A percentile compares a stretch with the other conserved stretches of the same genome.
Evolutionary conservation across 2,329 filamentous ascomycete species (phyloP).

Genomic region (Epichloe typhina): DNA sequence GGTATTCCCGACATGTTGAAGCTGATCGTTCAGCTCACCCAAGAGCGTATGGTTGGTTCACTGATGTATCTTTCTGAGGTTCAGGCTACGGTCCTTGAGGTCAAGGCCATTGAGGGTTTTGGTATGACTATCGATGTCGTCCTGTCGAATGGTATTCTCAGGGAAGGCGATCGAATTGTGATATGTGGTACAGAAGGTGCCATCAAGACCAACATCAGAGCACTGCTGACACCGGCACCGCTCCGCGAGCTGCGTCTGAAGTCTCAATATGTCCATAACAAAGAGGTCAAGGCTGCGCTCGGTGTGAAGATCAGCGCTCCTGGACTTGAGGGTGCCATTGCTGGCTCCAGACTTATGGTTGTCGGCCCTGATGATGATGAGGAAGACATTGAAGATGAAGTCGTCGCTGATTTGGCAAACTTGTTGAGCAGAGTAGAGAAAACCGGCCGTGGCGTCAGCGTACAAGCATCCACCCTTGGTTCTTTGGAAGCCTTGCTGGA

Average conservation of each 20-base stretch:
- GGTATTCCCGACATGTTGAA: conserved; percentile 98
- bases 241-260: conserved; percentile 92
- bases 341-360: conserved; percentile 86
- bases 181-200: conserved; percentile 93
- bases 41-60: conserved; percentile 92
- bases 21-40: conserved; percentile 79
- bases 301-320: conserved; percentile 99
- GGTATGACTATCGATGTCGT: conserved; percentile 98
- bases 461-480: conserved; percentile 93
- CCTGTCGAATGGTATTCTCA: conserved; percentile 85
- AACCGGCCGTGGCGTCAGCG: conserved; percentile 85
- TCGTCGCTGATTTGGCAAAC: conserved; percentile 86
- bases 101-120: conserved; percentile 97
- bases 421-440: conserved; percentile 86
- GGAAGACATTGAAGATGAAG: conserved; percentile 90
- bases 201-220: conserved; percentile 90
- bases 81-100: conserved; percentile 93
- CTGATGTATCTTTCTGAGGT: conserved; percentile 98
- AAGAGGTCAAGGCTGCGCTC: conserved; percentile 94
- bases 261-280: conserved; percentile 95
- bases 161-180: conserved; percentile 88
- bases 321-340: conserved; percentile 89
- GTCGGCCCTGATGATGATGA: conserved; percentile 93
- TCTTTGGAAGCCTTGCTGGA: conserved; percentile 92
- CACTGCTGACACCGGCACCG: conserved; percentile 81